phyloP scores from a whole-genome alignment of 2,329 filamentous ascomycete species.

The Xylariaceae sp. region DNA sequence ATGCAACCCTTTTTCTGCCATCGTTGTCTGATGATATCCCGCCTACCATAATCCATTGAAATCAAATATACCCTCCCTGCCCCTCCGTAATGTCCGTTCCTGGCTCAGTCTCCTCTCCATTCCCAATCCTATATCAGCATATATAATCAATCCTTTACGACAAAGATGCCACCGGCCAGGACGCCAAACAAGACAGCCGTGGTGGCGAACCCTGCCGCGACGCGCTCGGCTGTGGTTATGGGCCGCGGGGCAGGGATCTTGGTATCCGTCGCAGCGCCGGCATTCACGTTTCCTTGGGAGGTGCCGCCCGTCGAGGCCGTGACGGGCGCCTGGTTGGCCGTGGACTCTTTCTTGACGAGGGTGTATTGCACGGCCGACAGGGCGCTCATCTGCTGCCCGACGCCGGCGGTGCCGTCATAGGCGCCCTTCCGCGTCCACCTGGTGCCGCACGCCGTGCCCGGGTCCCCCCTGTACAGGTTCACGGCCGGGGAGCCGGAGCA shows the following conservation, averaged over 20 bases:
- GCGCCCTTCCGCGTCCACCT: conserved; percentile 48
- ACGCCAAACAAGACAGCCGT: conserved; percentile 44
- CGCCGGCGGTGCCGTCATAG: conserved; percentile 57
- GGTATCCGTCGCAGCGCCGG: conserved; percentile 31
- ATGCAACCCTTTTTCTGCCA: no score
- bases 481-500: conserved; percentile 43
- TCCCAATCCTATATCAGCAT: no score
- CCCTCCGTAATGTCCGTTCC: no score
- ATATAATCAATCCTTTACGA: conserved; percentile 35
- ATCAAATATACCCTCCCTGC: no score
- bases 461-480: conserved; percentile 42
- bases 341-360: conserved; percentile 36
- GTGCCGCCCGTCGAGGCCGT: conserved; percentile 56
- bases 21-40: no score
- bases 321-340: conserved; percentile 36
- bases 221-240: conserved; percentile 47
- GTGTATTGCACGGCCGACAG: conserved; percentile 59
- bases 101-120: no score
- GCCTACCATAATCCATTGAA: no score
- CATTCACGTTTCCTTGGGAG: conserved; percentile 45
- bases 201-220: conserved; percentile 53
- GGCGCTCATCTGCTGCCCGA: conserved; percentile 66
- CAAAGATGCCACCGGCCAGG: conserved; percentile 45
- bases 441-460: conserved; percentile 62
- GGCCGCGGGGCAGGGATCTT: conserved; percentile 27